These are phyloP conservation scores for Epichloe uncinata DNA, from an alignment of 2,329 filamentous ascomycete species.

Conservation along the genomic window DNA sequence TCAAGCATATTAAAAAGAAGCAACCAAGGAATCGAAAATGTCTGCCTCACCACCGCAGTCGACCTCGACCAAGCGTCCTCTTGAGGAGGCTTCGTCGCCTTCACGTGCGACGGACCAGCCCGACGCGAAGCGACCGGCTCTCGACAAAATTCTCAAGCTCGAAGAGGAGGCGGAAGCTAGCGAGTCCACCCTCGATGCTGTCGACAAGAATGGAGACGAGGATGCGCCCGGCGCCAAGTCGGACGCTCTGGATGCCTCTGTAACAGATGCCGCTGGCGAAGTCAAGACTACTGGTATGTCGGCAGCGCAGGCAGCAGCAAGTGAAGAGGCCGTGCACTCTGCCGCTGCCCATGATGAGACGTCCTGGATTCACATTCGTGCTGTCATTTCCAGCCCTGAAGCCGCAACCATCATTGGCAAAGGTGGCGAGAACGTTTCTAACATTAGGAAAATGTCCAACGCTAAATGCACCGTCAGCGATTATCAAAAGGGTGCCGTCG, in stretches of 20 bases:
- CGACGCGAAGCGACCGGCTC: constrained; percentile 88
- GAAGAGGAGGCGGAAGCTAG: constrained; percentile 38
- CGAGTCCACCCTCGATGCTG: constrained; percentile 23
- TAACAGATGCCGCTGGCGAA: constrained; percentile 19
- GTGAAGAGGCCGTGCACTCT: constrained; percentile 25
- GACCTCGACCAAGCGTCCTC: constrained; percentile 73
- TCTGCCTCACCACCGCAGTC: constrained; percentile 55
- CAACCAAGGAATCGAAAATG: constrained; percentile 37
- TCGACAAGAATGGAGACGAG: constrained; percentile 36
- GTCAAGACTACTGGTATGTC: constrained; percentile 12
- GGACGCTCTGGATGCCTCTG: constrained; percentile 14
- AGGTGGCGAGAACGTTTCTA: constrained; percentile 94
- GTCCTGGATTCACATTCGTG: constrained; percentile 91
- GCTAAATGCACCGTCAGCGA: constrained; percentile 99
- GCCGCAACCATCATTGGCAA: constrained; percentile 97
- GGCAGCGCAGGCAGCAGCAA: constrained; percentile 14
- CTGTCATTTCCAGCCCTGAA: constrained; percentile 93
- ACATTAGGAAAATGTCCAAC: constrained; percentile 87
- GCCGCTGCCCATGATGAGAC: constrained; percentile 69
- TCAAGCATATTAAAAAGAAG: constrained; percentile 16
- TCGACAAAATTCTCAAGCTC: constrained; percentile 79
- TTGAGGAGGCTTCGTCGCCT: constrained; percentile 93
- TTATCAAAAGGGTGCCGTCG: constrained; percentile 91
- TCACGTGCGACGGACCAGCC: constrained; percentile 85
- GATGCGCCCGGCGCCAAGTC: constrained; percentile 36